phyloP scores from a whole-genome alignment of 78 protist species.

The Monosiga brevicollis region DNA sequence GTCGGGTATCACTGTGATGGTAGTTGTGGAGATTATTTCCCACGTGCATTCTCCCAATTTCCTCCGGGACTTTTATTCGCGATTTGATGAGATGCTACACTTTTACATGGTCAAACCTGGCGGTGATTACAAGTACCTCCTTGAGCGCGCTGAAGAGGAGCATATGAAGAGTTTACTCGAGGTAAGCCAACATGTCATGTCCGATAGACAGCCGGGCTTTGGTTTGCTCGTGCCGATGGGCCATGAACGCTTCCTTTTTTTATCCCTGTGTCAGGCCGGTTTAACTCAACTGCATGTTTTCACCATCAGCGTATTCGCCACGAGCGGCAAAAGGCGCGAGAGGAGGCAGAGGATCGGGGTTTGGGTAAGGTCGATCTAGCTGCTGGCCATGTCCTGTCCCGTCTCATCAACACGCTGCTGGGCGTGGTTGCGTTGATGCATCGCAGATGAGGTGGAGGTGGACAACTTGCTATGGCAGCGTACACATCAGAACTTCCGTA shows the following conservation, averaged over 20 bases:
- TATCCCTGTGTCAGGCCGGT: background rate
- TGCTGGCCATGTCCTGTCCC: background rate
- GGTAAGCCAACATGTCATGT: background rate
- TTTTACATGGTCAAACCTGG: background rate
- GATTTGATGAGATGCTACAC: background rate
- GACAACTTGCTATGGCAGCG: background rate
- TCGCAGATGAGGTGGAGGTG: background rate
- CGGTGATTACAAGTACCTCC: background rate
- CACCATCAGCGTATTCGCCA: background rate
- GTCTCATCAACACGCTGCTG: too few relatives aligned
- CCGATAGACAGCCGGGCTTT: background rate
- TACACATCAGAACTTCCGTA: background rate
- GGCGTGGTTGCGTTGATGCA: too few relatives aligned
- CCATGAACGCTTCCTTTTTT: background rate
- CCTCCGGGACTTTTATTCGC: background rate
- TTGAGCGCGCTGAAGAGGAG: background rate
- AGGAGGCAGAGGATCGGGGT: too few relatives aligned
- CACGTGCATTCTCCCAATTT: background rate
- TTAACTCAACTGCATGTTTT: background rate
- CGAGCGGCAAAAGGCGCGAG: too few relatives aligned
- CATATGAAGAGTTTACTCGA: background rate
- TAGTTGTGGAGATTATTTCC: background rate
- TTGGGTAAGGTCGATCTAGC: too few relatives aligned
- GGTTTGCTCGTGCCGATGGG: background rate
- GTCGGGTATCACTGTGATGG: background rate